phyloP scores from a whole-genome alignment of 139 green algal genomes.

The Micractinium sp. region DNA sequence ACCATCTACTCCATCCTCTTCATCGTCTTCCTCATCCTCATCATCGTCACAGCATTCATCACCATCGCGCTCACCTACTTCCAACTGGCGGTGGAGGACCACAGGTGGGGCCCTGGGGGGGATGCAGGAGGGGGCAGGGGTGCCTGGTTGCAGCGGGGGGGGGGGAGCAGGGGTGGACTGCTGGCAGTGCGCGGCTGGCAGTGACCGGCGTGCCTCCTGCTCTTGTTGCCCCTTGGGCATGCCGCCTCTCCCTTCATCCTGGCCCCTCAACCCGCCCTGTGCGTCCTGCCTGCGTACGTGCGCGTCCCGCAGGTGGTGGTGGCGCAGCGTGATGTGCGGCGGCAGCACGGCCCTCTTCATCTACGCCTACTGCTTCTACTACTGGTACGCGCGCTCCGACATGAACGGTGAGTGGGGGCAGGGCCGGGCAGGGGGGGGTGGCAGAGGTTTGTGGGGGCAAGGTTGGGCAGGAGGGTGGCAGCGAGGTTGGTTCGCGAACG shows the following conservation, averaged over 20 bases:
- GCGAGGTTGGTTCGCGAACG: background rate
- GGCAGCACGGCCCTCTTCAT: constrained; percentile 96
- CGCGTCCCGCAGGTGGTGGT: constrained; percentile 81
- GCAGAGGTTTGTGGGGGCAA: background rate
- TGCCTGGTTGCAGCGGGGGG: background rate
- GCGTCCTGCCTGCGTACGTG: background rate
- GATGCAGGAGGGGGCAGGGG: constrained; percentile 23
- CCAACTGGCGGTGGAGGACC: constrained; percentile 94
- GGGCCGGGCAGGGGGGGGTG: constrained; percentile 30
- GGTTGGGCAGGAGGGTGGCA: background rate
- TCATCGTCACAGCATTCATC: constrained; percentile 96
- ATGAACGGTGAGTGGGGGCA: constrained; percentile 84
- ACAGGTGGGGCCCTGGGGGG: constrained; percentile 64
- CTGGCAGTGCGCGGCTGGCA: too few species aligned
- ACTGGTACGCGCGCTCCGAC: constrained; percentile 88
- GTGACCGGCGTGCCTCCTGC: background rate
- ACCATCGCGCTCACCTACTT: constrained; percentile 95
- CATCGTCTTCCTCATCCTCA: constrained; percentile 94
- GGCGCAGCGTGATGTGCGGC: constrained; percentile 94
- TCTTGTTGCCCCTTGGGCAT: background rate
- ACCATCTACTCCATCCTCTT: constrained; percentile 95
- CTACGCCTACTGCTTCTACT: constrained; percentile 98
- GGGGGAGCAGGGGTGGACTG: too few species aligned
- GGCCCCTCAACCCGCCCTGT: background rate
- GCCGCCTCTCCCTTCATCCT: background rate